phyloP scores from a whole-genome alignment of 352 stramenopile species.

The Saprolegnia parasitica region DNA sequence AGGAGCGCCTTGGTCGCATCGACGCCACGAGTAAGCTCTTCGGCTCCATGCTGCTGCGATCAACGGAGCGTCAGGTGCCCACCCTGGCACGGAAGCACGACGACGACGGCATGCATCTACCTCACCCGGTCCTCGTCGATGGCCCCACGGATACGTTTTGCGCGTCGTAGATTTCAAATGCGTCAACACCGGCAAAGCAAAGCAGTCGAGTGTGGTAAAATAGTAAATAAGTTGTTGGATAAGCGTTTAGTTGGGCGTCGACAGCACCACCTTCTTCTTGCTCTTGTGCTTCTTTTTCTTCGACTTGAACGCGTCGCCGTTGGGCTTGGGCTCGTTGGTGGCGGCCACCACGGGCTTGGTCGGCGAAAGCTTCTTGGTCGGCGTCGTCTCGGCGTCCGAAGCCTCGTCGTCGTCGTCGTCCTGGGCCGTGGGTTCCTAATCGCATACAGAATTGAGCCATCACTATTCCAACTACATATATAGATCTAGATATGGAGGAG shows the following conservation, averaged over 20 bases:
- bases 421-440: not conserved
- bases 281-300: constrained; percentile 27
- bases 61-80: too few species aligned
- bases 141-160: too few species aligned
- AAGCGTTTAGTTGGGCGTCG: constrained; percentile 1
- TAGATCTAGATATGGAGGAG: constrained; percentile 34
- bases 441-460: not conserved
- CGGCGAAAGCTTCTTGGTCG: constrained; percentile 1
- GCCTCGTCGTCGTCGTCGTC: constrained; percentile 22
- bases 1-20: too few species aligned
- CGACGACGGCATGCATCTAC: too few species aligned
- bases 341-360: not conserved
- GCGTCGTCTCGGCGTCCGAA: not conserved
- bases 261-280: not conserved
- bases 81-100: too few species aligned
- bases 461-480: constrained; percentile 7
- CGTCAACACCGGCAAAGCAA: not conserved
- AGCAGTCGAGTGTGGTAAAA: constrained; percentile 5
- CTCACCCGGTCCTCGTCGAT: too few species aligned
- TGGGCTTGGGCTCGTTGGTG: not conserved
- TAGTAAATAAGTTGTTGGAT: not conserved
- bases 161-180: too few species aligned
- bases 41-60: too few species aligned
- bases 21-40: too few species aligned
- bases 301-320: not conserved